Conservation (phyloP, 129 eudicot species). For the Dittrichia graveolens region DNA sequence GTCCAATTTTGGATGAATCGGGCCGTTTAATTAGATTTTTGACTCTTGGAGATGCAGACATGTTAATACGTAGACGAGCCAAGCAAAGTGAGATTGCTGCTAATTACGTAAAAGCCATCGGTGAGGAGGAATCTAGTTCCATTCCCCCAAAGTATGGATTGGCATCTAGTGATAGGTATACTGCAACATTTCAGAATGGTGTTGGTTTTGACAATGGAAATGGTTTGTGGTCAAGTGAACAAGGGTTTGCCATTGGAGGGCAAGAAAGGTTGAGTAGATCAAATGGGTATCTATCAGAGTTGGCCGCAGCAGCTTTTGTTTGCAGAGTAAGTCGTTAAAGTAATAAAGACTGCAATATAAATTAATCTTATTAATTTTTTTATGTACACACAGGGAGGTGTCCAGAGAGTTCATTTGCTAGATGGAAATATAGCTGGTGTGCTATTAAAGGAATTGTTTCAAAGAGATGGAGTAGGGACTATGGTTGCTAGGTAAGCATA, state of each 20-base stretch:
- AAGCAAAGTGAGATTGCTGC: slow-evolving; percentile 95
- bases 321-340: slow-evolving; percentile 68
- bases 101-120: slow-evolving; percentile 84
- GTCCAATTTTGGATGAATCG: slow-evolving; percentile 83
- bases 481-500: slow-evolving; percentile 92
- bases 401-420: slow-evolving; percentile 87
- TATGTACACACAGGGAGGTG: slow-evolving; percentile 73
- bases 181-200: slow-evolving; percentile 80
- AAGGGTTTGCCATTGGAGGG: slow-evolving; percentile 96
- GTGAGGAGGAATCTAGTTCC: slow-evolving; percentile 55
- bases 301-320: slow-evolving; percentile 98
- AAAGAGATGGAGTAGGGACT: slow-evolving; percentile 97
- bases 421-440: slow-evolving; percentile 93
- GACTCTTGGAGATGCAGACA: slow-evolving; percentile 90
- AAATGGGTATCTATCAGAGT: slow-evolving; percentile 86
- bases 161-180: slow-evolving; percentile 37
- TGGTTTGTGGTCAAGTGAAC: slow-evolving; percentile 87
- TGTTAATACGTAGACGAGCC: slow-evolving; percentile 75
- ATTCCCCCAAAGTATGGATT: slow-evolving; percentile 45
- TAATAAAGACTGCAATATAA: neutral
- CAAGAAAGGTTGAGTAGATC: slow-evolving; percentile 77
- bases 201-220: slow-evolving; percentile 92
- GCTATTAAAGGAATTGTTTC: slow-evolving; percentile 80
- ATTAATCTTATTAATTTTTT: neutral
- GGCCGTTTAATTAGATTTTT: slow-evolving; percentile 85